Percentiles rank a stretch among this genome's conserved stretches.
Evolutionary conservation across 2,329 filamentous ascomycete genomes (phyloP).

Genomic region (Talaromyces rugulosus): DNA sequence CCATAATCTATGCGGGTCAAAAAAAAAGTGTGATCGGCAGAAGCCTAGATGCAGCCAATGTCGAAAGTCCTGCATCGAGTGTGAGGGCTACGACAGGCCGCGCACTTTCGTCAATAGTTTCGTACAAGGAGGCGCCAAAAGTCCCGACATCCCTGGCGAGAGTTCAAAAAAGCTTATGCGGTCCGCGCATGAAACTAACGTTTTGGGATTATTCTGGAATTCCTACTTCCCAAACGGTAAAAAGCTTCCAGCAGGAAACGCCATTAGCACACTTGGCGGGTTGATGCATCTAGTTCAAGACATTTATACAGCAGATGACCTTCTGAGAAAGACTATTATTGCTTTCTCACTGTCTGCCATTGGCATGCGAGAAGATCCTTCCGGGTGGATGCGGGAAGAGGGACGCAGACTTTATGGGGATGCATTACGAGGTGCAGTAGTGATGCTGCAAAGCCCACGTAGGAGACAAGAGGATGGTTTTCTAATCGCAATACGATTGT

Average conservation of each 20-base stretch:
- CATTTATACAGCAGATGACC: background rate
- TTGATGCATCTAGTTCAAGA: background rate
- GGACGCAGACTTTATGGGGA: background rate
- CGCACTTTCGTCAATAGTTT: slow-evolving; percentile 1
- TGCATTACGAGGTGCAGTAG: background rate
- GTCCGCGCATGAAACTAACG: slow-evolving; percentile 1
- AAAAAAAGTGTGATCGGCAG: background rate
- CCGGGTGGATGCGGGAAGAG: background rate
- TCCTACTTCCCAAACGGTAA: slow-evolving; percentile 2
- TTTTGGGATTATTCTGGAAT: background rate
- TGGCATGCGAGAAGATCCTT: background rate
- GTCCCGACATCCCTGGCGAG: background rate
- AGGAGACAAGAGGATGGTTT: background rate
- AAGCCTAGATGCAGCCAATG: background rate
- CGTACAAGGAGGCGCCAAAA: background rate
- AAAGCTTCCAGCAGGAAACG: background rate
- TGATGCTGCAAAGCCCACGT: background rate
- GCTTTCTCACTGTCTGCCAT: background rate
- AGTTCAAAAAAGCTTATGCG: background rate
- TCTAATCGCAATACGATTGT: background rate
- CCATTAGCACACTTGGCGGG: background rate
- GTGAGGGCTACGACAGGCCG: background rate
- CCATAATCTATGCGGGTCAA: background rate
- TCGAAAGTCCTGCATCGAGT: slow-evolving; percentile 1
- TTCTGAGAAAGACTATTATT: background rate